Base-by-base conservation (phyloP, 495 filamentous ascomycete genomes). In the Neurospora intermedia region DNA sequence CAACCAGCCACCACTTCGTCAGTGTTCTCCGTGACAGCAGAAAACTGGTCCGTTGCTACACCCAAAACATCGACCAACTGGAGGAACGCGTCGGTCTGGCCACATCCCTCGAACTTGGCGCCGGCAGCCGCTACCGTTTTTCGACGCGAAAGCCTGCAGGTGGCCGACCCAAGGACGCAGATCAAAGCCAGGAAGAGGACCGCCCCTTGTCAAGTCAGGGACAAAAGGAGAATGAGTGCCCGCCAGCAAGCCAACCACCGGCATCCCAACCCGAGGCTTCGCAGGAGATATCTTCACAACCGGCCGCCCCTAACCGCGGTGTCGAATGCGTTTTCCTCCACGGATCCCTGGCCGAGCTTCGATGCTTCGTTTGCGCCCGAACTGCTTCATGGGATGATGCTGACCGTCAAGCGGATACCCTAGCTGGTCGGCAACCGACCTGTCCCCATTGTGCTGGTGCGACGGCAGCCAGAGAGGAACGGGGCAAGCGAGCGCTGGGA, bases 61-160 rank as follows among this genome's bases (percentile, higher is more conserved):
- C 90, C 0, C 90, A 92, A 75, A 92, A 92, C 70, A 92, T 92
- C 40, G 90, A 92, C 73, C 87, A 87, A 73, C 83, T 92, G 6
- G 90, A 92, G 73, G 87, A 88, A 70, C 85, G 89, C 27, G 87
- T 90, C 23, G 89, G 90, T 9, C 83, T 92, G 48, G 82, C 80
- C 39, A 87, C 85, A 0, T 83, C 85, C 18, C 78, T 92, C 27
- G 78, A 81, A 7, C 79, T 82, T 7, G 90, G 90, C 2, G 83
- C 85, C 4, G 90, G 90, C 9, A 89, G 83, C 74, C 81, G 86
- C 31, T 82, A 85, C 41, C 81, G 84, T 2, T 86, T 86, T 71
- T 81, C 83, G 73, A 75, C 9, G 46, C 70, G 8, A 77, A 81
- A 23, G 54, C 48, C n/a, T 73, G 70, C 16, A 69, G 16, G 15